Evolutionary conservation across 148 eudicot species (phyloP).

Genomic region (Chenopodium suecicum): DNA sequence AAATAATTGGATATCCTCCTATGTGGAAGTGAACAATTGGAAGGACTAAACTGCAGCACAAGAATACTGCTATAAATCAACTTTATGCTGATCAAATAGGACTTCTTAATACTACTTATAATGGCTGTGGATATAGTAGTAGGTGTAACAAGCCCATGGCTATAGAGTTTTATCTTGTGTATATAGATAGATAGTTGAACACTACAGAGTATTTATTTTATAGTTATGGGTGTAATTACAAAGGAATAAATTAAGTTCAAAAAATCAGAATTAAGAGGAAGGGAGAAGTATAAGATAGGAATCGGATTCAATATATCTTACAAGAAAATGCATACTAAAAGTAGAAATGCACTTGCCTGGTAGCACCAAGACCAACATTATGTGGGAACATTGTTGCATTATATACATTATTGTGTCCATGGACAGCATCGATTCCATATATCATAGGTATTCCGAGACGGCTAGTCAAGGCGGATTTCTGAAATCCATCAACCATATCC

Average conservation of each 20-base stretch:
- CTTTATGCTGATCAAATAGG: neutral
- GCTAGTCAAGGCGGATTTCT: slow-evolving; percentile 61
- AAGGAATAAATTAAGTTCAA: neutral
- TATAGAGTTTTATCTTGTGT: neutral
- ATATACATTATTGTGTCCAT: slow-evolving; percentile 75
- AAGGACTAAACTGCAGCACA: neutral
- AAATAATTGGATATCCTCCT: neutral
- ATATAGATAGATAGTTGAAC: neutral
- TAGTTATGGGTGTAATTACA: neutral
- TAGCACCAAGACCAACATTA: slow-evolving; percentile 73
- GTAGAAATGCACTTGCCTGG: slow-evolving; percentile 45
- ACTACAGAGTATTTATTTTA: neutral
- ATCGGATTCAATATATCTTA: neutral
- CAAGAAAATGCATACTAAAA: neutral
- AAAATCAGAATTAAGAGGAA: neutral
- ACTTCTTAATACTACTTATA: neutral
- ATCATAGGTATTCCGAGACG: slow-evolving; percentile 82
- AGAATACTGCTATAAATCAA: neutral
- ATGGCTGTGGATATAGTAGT: neutral
- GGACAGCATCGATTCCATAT: slow-evolving; percentile 81
- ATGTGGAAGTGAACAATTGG: neutral
- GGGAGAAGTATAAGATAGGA: neutral
- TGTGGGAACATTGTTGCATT: slow-evolving; percentile 83
- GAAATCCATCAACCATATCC: slow-evolving; percentile 61
- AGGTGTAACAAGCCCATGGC: neutral